A percentile compares a stretch with the other conserved stretches of the same genome.
Evolutionary conservation across 208 protist species (phyloP).

Genomic region (Leishmania lainsoni): DNA sequence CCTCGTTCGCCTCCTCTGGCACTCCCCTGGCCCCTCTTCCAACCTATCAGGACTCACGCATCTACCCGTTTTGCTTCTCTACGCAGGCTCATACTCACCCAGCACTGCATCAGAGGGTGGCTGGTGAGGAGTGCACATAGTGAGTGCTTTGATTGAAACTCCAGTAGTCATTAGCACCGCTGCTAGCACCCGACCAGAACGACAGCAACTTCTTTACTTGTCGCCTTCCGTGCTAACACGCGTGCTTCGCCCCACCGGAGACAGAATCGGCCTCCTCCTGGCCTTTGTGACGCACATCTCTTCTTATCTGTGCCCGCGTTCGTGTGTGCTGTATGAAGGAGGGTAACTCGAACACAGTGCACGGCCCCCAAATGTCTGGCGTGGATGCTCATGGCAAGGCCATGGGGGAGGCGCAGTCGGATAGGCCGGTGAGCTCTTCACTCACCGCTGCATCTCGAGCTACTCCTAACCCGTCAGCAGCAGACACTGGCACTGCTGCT

Average conservation of each 20-base stretch:
- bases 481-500: neutral
- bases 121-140: neutral
- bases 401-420: constrained; percentile 9
- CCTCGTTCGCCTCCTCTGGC: neutral
- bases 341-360: neutral
- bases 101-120: neutral
- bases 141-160: neutral
- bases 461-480: neutral
- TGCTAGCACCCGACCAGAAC: neutral
- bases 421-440: constrained; percentile 22
- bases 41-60: neutral
- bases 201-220: neutral
- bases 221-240: neutral
- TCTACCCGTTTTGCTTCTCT: neutral
- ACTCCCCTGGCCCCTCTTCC: neutral
- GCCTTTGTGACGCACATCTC: neutral
- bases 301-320: neutral
- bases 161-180: neutral
- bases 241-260: neutral
- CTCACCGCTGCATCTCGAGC: neutral
- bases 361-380: constrained; percentile 9
- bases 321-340: neutral
- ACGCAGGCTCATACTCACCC: neutral
- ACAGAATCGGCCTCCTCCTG: neutral
- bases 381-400: constrained; percentile 15